These are phyloP conservation scores for Hibiscus mutabilis DNA, from an alignment of 345 rosid genomes.

Conservation along the genomic window DNA sequence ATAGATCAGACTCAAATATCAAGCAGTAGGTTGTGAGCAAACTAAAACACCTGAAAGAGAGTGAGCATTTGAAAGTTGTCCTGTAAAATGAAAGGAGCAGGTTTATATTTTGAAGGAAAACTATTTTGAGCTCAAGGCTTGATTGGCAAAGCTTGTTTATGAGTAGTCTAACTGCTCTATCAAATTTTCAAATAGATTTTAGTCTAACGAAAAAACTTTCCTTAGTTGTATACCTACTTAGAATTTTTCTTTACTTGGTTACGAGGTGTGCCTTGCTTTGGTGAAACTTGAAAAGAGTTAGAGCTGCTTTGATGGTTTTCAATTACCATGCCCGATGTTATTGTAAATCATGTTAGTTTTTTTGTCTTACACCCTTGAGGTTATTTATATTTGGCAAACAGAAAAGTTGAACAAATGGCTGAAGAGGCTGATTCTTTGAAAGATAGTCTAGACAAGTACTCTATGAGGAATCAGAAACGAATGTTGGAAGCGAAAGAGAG, in stretches of 20 bases:
- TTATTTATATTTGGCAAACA: conserved; percentile 14
- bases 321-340: neutral
- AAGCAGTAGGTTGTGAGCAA: neutral
- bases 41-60: neutral
- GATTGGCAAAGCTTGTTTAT: neutral
- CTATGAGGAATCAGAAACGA: conserved; percentile 55
- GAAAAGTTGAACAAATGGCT: conserved; percentile 84
- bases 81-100: neutral
- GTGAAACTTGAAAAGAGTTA: neutral
- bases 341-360: neutral
- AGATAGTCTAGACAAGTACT: conserved; percentile 61
- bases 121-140: neutral
- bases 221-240: neutral
- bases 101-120: neutral
- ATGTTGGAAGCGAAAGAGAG: conserved; percentile 77
- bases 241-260: neutral
- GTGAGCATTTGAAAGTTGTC: neutral
- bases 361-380: neutral
- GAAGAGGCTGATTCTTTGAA: conserved; percentile 85
- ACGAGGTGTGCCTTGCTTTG: neutral
- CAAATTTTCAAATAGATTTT: neutral
- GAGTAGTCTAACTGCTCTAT: neutral
- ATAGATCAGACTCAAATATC: neutral
- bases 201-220: neutral
- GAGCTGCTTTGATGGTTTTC: neutral